phyloP scores from a whole-genome alignment of 1,284 basidiomycete species.

The Pyrrhoderma noxium region DNA sequence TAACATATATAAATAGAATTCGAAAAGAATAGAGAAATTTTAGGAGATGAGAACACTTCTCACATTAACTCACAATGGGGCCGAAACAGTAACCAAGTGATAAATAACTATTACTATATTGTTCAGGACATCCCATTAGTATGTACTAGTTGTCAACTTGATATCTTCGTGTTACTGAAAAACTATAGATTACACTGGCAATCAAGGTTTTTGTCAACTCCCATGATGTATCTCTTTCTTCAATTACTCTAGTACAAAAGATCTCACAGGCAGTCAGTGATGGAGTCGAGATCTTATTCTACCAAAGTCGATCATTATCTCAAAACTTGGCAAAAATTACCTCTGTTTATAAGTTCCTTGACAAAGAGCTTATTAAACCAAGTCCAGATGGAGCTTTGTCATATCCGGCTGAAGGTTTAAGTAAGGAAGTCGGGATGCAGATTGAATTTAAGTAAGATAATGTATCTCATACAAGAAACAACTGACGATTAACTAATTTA shows the following conservation, averaged over 20 bases:
- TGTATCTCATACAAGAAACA: neutral
- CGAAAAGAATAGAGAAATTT: neutral
- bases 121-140: neutral
- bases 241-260: constrained; percentile 18
- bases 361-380: constrained; percentile 13
- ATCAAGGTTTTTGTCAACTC: constrained; percentile 2
- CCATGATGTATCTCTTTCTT: constrained; percentile 13
- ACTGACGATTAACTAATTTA: neutral
- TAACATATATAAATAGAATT: constrained; percentile 4
- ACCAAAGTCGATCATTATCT: constrained; percentile 6
- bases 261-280: constrained; percentile 7
- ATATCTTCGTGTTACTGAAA: too few relatives aligned
- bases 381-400: constrained; percentile 13
- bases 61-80: neutral
- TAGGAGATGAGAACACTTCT: neutral
- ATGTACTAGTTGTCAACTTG: too few relatives aligned
- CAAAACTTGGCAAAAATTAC: constrained; percentile 8
- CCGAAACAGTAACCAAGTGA: too few relatives aligned
- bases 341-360: constrained; percentile 10
- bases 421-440: constrained; percentile 5
- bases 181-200: constrained; percentile 5
- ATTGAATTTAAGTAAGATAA: constrained; percentile 16
- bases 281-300: constrained; percentile 9
- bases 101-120: neutral
- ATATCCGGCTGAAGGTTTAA: constrained; percentile 3